Evolutionary conservation across 2,329 filamentous ascomycete species (phyloP).

Genomic region (Fusarium palustre): DNA sequence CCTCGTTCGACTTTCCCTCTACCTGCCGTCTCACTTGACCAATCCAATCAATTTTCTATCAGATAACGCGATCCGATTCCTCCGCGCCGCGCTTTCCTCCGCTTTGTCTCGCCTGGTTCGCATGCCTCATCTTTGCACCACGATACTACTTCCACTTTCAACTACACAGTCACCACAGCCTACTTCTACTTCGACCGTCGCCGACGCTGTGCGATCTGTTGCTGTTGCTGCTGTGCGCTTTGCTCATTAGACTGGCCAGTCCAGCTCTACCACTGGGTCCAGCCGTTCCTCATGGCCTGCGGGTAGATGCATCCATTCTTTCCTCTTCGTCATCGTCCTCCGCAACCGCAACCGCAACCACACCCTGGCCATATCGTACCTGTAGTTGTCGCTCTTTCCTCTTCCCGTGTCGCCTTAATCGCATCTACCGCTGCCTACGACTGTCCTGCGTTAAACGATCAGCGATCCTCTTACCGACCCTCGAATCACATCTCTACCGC

Average conservation of each 20-base stretch:
- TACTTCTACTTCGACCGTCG: conserved; percentile 37
- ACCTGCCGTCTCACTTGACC: neutral
- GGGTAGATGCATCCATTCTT: conserved; percentile 46
- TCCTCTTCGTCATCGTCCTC: conserved; percentile 26
- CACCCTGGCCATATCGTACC: conserved; percentile 10
- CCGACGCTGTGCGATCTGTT: conserved; percentile 42
- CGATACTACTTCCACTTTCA: conserved; percentile 41
- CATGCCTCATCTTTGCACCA: conserved; percentile 54
- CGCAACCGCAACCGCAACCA: conserved; percentile 6
- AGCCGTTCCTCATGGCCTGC: conserved; percentile 46
- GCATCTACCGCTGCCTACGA: conserved; percentile 14
- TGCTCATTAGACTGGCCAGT: conserved; percentile 35
- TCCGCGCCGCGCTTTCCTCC: conserved; percentile 32
- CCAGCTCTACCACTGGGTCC: conserved; percentile 20
- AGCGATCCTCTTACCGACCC: conserved; percentile 24
- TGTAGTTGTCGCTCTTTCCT: conserved; percentile 17
- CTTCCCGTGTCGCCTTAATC: conserved; percentile 11
- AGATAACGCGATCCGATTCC: conserved; percentile 26
- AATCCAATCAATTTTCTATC: neutral
- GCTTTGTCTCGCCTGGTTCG: conserved; percentile 44
- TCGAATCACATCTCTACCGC: conserved; percentile 37
- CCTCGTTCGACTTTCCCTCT: conserved; percentile 31
- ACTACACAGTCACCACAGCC: conserved; percentile 41
- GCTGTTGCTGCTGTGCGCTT: conserved; percentile 37
- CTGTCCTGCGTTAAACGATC: conserved; percentile 27